Base-by-base conservation (phyloP, 768 basidiomycete genomes). In the Chalciporus piperatus region DNA sequence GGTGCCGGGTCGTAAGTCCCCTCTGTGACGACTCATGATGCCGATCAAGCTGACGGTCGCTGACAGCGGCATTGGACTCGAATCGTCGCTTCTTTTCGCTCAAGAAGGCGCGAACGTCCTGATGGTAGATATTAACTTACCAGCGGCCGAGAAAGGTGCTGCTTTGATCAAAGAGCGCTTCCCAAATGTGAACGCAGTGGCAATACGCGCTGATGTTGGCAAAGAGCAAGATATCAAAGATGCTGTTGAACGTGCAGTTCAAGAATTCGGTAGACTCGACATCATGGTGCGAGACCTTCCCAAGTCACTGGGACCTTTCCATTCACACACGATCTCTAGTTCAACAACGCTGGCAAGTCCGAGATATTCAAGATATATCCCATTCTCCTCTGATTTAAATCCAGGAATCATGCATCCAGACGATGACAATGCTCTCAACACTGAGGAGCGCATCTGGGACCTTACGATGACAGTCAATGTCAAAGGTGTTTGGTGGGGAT, bases 401-500 rank as follows among this genome's bases (percentile, higher is more conserved):
- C 43, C 56, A 84, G 95, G 96, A n/a, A 96, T 99, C 64, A 99
- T 99, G 97, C 97, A 98, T 67, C 85, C 92, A 16, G 83, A 76
- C 10, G 96, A 99, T 60, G 96, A 97, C 65, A 86, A 93, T 65
- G 97, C 96, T 12, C 75, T 98, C 63, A 96, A 92, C 69, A 99
- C 97, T 16, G 93, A 96, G 66, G 97, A 99, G 72, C 82, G 79
- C 45, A 92, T 98, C 70, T 99, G 97, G 96, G 90, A 92, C 65
- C 75, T 92, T 51, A 92, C 90, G 2, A 90, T 90, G 86, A 81
- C 86, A 56, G 84, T 98, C 75, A 98, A 98, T 69, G 82, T 96
- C 64, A 99, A 98, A 73, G 97, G 97, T 46, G 97, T 98, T 53
- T 98, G 96, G 97, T 99, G 88, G 86, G 97, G 97, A 28, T 95